Evolutionary conservation across 148 eudicot genomes (phyloP).

Genomic region (Salicornia ramosissima): DNA sequence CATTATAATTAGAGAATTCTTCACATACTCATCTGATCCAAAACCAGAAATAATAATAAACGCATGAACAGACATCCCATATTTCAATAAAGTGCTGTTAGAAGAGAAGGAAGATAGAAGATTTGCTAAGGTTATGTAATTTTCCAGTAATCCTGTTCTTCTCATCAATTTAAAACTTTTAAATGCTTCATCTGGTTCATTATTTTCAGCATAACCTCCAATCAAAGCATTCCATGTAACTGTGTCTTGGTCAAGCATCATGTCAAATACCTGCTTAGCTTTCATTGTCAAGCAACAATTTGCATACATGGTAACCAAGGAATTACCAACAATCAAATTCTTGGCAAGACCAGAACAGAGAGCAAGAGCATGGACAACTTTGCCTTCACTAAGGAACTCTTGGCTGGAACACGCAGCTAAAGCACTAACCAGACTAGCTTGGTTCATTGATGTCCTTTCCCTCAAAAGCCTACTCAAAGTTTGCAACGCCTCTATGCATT

Average conservation of each 20-base stretch:
- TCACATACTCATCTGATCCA: constrained; percentile 63
- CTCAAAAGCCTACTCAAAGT: constrained; percentile 34
- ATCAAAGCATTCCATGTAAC: constrained; percentile 79
- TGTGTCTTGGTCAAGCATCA: constrained; percentile 44
- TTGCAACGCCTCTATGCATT: constrained; percentile 40
- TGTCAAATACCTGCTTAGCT: constrained; percentile 43
- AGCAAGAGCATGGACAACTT: constrained; percentile 52
- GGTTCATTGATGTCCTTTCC: constrained; percentile 31
- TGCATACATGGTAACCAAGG: constrained; percentile 65
- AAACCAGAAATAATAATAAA: constrained; percentile 43
- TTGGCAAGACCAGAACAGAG: constrained; percentile 41
- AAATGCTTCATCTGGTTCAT: constrained; percentile 46
- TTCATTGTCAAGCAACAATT: constrained; percentile 51
- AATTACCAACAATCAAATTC: constrained; percentile 57
- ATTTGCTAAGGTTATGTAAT: constrained; percentile 62
- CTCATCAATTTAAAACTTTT: constrained; percentile 47
- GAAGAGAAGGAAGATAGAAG: constrained; percentile 51
- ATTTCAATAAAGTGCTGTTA: constrained; percentile 31
- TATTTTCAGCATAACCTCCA: constrained; percentile 61
- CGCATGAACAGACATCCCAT: constrained; percentile 65
- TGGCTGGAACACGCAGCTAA: constrained; percentile 64
- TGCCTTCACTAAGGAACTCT: constrained; percentile 45
- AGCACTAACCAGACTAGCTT: constrained; percentile 59
- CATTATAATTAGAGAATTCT: constrained; percentile 76
- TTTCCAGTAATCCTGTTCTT: constrained; percentile 28